These are phyloP conservation scores for Ensete glaucum DNA, from an alignment of 176 grass and related monocot species.

Conservation along the genomic window DNA sequence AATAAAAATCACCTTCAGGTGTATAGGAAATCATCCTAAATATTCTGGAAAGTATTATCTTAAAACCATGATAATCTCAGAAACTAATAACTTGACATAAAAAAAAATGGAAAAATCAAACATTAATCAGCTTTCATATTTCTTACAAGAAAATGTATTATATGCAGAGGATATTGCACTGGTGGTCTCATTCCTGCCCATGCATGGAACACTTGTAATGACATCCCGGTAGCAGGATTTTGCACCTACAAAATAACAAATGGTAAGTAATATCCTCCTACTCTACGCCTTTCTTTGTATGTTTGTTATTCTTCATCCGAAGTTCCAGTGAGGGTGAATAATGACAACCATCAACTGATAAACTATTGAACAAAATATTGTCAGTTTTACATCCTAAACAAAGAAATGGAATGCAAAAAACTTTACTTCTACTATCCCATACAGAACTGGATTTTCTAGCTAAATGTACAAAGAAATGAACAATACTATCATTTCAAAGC, in stretches of 20 bases:
- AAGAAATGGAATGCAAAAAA: no score
- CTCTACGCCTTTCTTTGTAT: not conserved
- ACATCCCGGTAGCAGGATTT: constrained; percentile 95
- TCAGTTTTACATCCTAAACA: no score
- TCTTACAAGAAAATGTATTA: constrained; percentile 55
- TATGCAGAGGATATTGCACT: constrained; percentile 87
- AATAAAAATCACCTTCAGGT: not conserved
- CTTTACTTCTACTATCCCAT: no score
- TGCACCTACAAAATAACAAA: constrained; percentile 40
- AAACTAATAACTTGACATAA: constrained; percentile 9
- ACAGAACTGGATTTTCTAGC: no score
- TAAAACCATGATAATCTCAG: not conserved
- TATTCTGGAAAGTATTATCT: no score
- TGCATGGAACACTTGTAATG: constrained; percentile 66
- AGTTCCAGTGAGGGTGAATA: not conserved
- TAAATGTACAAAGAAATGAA: no score
- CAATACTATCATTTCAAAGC: no score
- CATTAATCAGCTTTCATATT: not conserved
- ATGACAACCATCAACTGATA: not conserved
- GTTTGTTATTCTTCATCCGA: not conserved
- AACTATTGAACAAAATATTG: not conserved
- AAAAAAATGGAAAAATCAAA: constrained; percentile 10
- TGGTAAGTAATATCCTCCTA: constrained; percentile 1
- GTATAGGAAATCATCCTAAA: not conserved
- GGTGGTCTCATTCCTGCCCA: constrained; percentile 79